phyloP scores from a whole-genome alignment of 352 stramenopile species.

The Phytophthora fragariaefolia region DNA sequence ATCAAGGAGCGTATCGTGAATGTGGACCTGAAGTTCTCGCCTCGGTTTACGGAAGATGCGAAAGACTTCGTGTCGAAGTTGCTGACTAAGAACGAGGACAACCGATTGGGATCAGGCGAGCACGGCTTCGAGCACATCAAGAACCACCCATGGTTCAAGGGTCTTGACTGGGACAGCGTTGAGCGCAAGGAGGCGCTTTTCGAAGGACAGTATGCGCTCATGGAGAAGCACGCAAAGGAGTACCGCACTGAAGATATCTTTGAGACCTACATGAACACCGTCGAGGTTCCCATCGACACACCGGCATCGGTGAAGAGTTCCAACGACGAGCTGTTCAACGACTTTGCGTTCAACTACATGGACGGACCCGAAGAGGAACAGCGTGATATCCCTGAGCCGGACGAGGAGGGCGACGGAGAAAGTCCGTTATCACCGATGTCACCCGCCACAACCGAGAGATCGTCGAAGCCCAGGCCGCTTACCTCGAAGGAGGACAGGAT shows the following conservation, averaged over 20 bases:
- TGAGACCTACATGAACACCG: slow-evolving; percentile 89
- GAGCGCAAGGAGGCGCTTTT: slow-evolving; percentile 63
- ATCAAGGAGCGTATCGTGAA: slow-evolving; percentile 89
- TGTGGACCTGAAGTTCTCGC: slow-evolving; percentile 84
- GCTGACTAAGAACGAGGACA: slow-evolving; percentile 93
- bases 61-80: slow-evolving; percentile 90
- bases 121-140: slow-evolving; percentile 90
- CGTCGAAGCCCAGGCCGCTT: slow-evolving; percentile 25
- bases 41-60: slow-evolving; percentile 80
- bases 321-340: slow-evolving; percentile 74
- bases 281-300: slow-evolving; percentile 85
- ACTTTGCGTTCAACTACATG: slow-evolving; percentile 89
- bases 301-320: slow-evolving; percentile 80
- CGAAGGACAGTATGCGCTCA: slow-evolving; percentile 74
- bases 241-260: slow-evolving; percentile 84
- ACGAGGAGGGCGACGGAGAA: slow-evolving; percentile 42
- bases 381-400: slow-evolving; percentile 46
- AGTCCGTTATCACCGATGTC: slow-evolving; percentile 34
- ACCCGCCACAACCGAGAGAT: slow-evolving; percentile 22
- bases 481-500: slow-evolving; percentile 43
- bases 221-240: slow-evolving; percentile 86
- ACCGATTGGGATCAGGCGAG: slow-evolving; percentile 93
- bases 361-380: slow-evolving; percentile 64
- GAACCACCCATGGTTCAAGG: slow-evolving; percentile 87
- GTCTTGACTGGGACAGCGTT: slow-evolving; percentile 88